phyloP scores from a whole-genome alignment of 78 protist genomes.

The Salpingoeca rosetta region DNA sequence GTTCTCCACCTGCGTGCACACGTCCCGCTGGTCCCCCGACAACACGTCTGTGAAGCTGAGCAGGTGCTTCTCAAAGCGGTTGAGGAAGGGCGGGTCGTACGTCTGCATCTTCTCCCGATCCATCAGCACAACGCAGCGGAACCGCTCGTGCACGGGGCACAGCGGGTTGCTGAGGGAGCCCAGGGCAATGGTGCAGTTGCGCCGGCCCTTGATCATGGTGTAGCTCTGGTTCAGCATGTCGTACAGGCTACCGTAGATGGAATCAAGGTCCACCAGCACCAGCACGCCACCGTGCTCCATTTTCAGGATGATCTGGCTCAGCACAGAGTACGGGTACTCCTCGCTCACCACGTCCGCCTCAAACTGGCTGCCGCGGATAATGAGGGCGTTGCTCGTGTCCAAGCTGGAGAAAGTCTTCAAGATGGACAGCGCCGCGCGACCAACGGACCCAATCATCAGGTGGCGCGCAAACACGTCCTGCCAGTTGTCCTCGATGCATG shows the following conservation, averaged over 20 bases:
- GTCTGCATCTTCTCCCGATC: neutral
- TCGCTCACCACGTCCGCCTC: conserved; percentile 9
- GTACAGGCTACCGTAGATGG: conserved; percentile 44
- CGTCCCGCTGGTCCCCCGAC: too few relatives aligned
- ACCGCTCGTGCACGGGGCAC: conserved; percentile 13
- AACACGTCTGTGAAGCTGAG: neutral
- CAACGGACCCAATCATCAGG: conserved; percentile 2
- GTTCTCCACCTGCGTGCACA: too few relatives aligned
- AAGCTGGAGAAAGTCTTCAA: neutral
- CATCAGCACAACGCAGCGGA: conserved; percentile 17
- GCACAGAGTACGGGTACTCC: neutral
- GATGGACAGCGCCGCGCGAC: conserved; percentile 1
- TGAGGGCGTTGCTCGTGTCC: neutral
- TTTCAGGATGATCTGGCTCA: conserved; percentile 14
- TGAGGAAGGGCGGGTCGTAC: conserved; percentile 34
- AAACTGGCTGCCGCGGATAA: conserved; percentile 25
- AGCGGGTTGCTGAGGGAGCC: conserved; percentile 20
- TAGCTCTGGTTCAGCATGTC: conserved; percentile 58
- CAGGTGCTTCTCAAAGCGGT: conserved; percentile 56
- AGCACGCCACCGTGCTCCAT: conserved; percentile 36
- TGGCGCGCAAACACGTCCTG: too few relatives aligned
- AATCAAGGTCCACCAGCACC: conserved; percentile 35
- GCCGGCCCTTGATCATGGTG: neutral
- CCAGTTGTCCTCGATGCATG: too few relatives aligned
- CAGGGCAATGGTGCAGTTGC: conserved; percentile 15